Conservation (phyloP, 768 basidiomycete species). For the Paxillus ammoniavirescens region DNA sequence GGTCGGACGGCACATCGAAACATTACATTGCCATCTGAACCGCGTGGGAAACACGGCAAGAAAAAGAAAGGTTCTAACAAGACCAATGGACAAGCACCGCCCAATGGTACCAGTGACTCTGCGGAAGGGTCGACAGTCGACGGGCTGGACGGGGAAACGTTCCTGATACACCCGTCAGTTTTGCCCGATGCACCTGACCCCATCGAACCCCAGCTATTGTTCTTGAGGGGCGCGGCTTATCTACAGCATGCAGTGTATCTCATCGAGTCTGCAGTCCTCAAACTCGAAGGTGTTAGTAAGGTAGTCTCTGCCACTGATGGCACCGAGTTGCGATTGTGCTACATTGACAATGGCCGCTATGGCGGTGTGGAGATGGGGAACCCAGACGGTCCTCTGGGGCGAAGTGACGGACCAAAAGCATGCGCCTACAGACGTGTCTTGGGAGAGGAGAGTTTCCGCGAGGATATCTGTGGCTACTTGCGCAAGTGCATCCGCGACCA, state of each 20-base stretch:
- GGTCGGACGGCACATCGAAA: slow-evolving; percentile 54
- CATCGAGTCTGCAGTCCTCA: slow-evolving; percentile 70
- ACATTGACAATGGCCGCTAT: slow-evolving; percentile 70
- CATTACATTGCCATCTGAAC: slow-evolving; percentile 36
- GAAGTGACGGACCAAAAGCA: slow-evolving; percentile 54
- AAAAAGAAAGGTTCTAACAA: slow-evolving; percentile 52
- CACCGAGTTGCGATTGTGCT: slow-evolving; percentile 74
- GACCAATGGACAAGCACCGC: slow-evolving; percentile 64
- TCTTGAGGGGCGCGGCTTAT: slow-evolving; percentile 80
- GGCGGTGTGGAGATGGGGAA: slow-evolving; percentile 88
- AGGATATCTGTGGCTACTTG: slow-evolving; percentile 56
- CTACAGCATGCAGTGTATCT: slow-evolving; percentile 75
- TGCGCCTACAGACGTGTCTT: slow-evolving; percentile 63
- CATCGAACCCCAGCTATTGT: slow-evolving; percentile 80
- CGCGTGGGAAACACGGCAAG: slow-evolving; percentile 45
- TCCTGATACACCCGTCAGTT: slow-evolving; percentile 67
- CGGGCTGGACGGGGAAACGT: slow-evolving; percentile 47
- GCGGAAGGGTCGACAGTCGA: slow-evolving; percentile 42
- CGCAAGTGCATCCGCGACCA: slow-evolving; percentile 82
- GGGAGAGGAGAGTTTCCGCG: slow-evolving; percentile 52
- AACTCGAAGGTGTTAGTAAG: slow-evolving; percentile 68
- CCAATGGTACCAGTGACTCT: slow-evolving; percentile 58
- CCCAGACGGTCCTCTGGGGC: slow-evolving; percentile 74
- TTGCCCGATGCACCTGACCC: slow-evolving; percentile 81
- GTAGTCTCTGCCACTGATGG: slow-evolving; percentile 54